A percentile compares a stretch with the other conserved stretches of the same genome.
phyloP scores from a whole-genome alignment of 129 eudicot genomes.

The Artemisia tridentata region DNA sequence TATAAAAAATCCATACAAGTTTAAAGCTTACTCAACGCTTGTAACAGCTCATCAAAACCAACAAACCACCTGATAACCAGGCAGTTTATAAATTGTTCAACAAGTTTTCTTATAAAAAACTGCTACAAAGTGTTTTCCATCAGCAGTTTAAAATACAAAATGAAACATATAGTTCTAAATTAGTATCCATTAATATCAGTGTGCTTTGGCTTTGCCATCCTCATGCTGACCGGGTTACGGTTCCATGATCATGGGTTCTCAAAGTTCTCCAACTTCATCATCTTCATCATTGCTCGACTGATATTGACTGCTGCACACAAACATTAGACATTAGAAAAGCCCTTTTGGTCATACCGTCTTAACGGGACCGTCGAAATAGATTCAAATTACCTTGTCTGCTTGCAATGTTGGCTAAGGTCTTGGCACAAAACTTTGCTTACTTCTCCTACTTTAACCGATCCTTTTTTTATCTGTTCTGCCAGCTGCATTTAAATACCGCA shows the following conservation, averaged over 20 bases:
- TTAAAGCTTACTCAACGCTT: too few relatives aligned
- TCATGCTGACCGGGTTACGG: neutral
- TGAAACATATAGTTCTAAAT: conserved; percentile 3
- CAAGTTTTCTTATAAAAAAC: neutral
- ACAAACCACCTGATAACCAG: neutral
- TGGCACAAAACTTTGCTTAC: conserved; percentile 81
- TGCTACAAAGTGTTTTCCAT: neutral
- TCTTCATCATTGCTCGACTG: conserved; percentile 31
- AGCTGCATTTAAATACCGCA: conserved; percentile 46
- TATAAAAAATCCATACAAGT: neutral
- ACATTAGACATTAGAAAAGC: conserved; percentile 8
- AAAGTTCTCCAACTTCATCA: conserved; percentile 45
- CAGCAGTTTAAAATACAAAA: conserved; percentile 11
- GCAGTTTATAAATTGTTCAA: neutral
- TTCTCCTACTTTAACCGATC: conserved; percentile 70
- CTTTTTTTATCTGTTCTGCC: conserved; percentile 77
- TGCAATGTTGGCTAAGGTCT: conserved; percentile 80
- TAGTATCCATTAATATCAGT: neutral
- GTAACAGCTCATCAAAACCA: neutral
- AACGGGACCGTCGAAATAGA: neutral
- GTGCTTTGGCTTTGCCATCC: conserved; percentile 18
- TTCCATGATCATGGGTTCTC: conserved; percentile 20
- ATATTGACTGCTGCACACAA: conserved; percentile 26
- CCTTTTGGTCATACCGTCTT: neutral
- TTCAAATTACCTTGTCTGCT: conserved; percentile 51